Evolutionary conservation across 177 flowering plant genomes (phyloP), one percentile per base, ranked within the genome.

Genomic region (Vitis hybrid): DNA sequence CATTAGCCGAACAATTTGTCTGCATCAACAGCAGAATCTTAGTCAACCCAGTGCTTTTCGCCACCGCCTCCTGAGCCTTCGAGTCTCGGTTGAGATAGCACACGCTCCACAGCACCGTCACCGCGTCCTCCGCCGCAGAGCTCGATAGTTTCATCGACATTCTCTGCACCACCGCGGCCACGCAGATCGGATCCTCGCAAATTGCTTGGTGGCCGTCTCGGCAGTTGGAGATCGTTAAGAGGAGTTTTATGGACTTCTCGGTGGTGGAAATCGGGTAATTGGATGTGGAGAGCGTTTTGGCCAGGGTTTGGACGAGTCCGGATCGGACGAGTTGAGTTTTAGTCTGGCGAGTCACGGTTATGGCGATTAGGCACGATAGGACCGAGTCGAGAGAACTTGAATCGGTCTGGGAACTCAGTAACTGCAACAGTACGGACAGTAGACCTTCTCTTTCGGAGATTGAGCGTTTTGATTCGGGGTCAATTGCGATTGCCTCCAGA

Each of bases 21-120:
- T 83, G 86, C 80, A 83, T 79, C 69, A 83, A 69, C 68, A 83
- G 51, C 75, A 83, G 32, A 15, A 79, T 58, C 72, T 81, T 83
- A 12, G 80, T 69, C 75, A 79, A 59, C 11, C 84, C 86, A 52
- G 79, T 81, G 56, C 76, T 64, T 55, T 19, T 69, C 70, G 19
- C 68, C 66, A 72, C 80, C 32, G 27, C 62, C 66, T 70, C 81
- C 69, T 21, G 49, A 58, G 74, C 79, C 65, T n/a, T 66, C 60
- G 11, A 46, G 35, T 81, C 82, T 9, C 80, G 60, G 60, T 52
- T 54, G 68, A 76, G 11, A 67, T 69, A 81, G 61, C 86, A 81
- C 56, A 79, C 62, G 75, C 81, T 76, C 82, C 84, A 81, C 19
- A 83, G 30, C 74, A 79, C 81, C 67, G 71, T 11, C 32, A 75